Evolutionary conservation across 2,329 filamentous ascomycete genomes (phyloP).

Genomic region (Zasmidium angulare): DNA sequence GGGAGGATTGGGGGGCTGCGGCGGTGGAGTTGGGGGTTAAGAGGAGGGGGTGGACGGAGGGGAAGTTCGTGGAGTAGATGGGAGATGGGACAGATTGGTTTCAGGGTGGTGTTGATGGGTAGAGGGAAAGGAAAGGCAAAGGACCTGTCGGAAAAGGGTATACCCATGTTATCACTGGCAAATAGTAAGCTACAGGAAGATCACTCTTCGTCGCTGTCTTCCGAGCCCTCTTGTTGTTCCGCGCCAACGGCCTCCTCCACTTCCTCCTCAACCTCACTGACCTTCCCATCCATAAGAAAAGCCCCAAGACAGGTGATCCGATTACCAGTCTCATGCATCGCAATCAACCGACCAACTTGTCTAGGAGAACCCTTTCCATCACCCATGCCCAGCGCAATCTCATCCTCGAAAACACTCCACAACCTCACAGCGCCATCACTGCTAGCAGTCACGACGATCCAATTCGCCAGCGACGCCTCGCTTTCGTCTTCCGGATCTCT

Average conservation of each 20-base stretch:
- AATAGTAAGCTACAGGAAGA: constrained; percentile 1
- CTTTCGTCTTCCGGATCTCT: constrained; percentile 27
- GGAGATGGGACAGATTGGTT: too few species aligned
- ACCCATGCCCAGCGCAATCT: background rate
- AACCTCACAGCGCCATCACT: constrained; percentile 84
- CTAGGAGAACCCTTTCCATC: constrained; percentile 22
- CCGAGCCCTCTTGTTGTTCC: constrained; percentile 10
- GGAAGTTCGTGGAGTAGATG: constrained; percentile 55
- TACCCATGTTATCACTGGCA: background rate
- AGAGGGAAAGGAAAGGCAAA: background rate
- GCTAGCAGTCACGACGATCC: constrained; percentile 68
- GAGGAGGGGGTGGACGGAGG: constrained; percentile 75
- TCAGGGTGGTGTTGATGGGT: background rate
- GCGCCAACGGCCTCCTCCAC: constrained; percentile 15
- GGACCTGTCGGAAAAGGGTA: background rate
- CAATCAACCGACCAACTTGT: constrained; percentile 67
- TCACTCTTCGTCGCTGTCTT: constrained; percentile 13
- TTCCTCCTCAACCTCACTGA: constrained; percentile 18
- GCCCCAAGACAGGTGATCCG: constrained; percentile 85
- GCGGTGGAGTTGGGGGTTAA: constrained; percentile 93
- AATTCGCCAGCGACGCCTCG: constrained; percentile 39
- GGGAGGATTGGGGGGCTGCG: constrained; percentile 91
- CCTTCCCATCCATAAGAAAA: constrained; percentile 67
- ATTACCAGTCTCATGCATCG: constrained; percentile 79
- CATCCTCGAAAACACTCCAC: constrained; percentile 54